phyloP scores from a whole-genome alignment of 352 stramenopile genomes.

The Pythium guiyangense region DNA sequence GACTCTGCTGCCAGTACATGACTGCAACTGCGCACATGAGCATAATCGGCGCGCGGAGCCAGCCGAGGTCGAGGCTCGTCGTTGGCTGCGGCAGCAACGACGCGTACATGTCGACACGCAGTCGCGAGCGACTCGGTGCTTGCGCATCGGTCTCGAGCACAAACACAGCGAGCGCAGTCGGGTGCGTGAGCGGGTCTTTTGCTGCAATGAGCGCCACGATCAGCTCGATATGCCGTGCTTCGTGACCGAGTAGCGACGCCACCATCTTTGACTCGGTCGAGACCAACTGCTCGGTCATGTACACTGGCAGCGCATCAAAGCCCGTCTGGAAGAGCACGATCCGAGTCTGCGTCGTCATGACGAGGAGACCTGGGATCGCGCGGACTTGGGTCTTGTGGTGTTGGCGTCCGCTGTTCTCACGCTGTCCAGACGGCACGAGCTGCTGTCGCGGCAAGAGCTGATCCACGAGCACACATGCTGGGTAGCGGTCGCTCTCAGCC shows the following conservation, averaged over 20 bases:
- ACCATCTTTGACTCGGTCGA: not conserved
- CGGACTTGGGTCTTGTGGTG: not conserved
- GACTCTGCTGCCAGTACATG: conserved; percentile 37
- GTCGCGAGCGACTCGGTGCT: not conserved
- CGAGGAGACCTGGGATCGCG: conserved; percentile 23
- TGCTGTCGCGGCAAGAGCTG: conserved; percentile 1
- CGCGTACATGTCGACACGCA: conserved; percentile 21
- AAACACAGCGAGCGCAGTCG: conserved; percentile 6
- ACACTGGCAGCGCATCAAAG: conserved; percentile 5
- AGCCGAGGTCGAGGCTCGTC: conserved; percentile 26
- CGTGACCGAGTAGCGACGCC: not conserved
- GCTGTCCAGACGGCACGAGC: not conserved
- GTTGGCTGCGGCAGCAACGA: conserved; percentile 17
- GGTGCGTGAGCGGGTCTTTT: conserved; percentile 14
- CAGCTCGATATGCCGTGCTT: not conserved
- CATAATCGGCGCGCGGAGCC: conserved; percentile 34
- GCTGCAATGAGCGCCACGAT: conserved; percentile 1
- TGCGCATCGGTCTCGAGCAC: conserved; percentile 4
- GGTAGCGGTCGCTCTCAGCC: no score
- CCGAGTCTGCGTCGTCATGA: conserved; percentile 12
- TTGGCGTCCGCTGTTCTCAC: no score
- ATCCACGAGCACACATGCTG: conserved; percentile 6
- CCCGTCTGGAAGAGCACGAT: conserved; percentile 24
- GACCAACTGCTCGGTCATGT: conserved; percentile 17
- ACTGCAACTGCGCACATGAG: conserved; percentile 31